These are phyloP conservation scores for Hebeloma cylindrosporum DNA, from an alignment of 768 basidiomycete species.

Conservation along the genomic window DNA sequence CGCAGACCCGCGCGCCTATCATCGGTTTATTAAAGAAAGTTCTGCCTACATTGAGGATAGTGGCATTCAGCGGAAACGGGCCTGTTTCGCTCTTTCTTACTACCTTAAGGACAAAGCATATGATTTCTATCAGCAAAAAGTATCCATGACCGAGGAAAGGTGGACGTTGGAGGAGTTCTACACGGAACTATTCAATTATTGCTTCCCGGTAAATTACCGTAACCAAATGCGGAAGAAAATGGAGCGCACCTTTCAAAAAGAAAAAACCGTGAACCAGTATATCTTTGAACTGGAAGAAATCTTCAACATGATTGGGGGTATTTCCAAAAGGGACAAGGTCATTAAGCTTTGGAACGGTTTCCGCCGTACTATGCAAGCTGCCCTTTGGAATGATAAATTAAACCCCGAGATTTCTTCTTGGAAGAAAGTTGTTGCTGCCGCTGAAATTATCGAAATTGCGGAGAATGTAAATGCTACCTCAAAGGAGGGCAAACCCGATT, in stretches of 20 bases:
- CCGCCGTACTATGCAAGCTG: conserved; percentile 20
- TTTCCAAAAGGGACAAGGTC: conserved; percentile 27
- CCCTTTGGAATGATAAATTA: conserved; percentile 29
- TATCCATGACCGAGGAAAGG: conserved; percentile 18
- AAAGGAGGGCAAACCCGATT: not conserved
- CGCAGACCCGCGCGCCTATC: too few species aligned
- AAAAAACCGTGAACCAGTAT: conserved; percentile 30
- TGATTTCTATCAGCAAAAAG: conserved; percentile 31
- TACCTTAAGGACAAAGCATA: conserved; percentile 33
- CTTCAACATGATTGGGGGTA: conserved; percentile 31
- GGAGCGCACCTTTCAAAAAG: conserved; percentile 19
- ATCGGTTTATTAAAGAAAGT: too few species aligned
- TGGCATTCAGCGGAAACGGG: too few species aligned
- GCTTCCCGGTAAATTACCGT: conserved; percentile 32
- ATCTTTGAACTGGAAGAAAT: conserved; percentile 34
- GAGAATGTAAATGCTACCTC: conserved; percentile 9
- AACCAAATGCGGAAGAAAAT: conserved; percentile 27
- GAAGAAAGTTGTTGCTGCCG: conserved; percentile 25
- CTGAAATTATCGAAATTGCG: conserved; percentile 33
- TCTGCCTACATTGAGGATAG: too few species aligned
- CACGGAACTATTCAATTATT: conserved; percentile 32
- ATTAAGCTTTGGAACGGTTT: conserved; percentile 37
- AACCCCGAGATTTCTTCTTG: conserved; percentile 25
- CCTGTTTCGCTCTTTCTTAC: too few species aligned
- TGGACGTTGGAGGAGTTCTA: conserved; percentile 32